A percentile compares a stretch with the other conserved stretches of the same genome.
These are phyloP conservation scores for Yarrowia yakushimensis DNA, from an alignment of 805 yeast species.

Conservation along the genomic window DNA sequence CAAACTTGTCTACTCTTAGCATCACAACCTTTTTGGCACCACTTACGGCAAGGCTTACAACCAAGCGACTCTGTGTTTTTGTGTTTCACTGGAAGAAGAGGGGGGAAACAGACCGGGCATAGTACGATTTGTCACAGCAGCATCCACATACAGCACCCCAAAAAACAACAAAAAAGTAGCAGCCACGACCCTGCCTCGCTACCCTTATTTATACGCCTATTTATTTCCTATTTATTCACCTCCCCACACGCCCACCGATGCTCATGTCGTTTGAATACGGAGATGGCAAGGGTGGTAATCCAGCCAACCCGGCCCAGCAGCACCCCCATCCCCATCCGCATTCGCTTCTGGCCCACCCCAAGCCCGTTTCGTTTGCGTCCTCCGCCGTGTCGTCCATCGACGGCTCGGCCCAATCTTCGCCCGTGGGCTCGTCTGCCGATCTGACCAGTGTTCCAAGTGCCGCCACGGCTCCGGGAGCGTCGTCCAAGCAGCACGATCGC, in stretches of 20 bases:
- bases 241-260: not conserved
- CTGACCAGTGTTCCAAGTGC: not conserved
- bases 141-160: too few species aligned
- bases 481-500: slow-evolving; percentile 7
- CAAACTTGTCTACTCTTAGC: slow-evolving; percentile 17
- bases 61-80: slow-evolving; percentile 14
- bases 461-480: not conserved
- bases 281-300: slow-evolving; percentile 14
- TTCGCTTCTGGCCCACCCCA: slow-evolving; percentile 19
- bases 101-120: slow-evolving; percentile 25
- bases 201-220: slow-evolving; percentile 22
- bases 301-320: not conserved
- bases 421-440: not conserved
- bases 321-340: not conserved
- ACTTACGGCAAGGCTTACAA: not conserved
- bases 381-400: not conserved
- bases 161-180: not conserved
- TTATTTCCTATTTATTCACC: slow-evolving; percentile 21
- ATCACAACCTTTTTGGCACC: slow-evolving; percentile 1
- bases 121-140: not conserved
- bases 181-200: not conserved
- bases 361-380: slow-evolving; percentile 22
- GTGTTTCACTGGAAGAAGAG: slow-evolving; percentile 25
- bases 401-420: not conserved
- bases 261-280: slow-evolving; percentile 25